phyloP scores from a whole-genome alignment of 2,329 filamentous ascomycete species.

The Cephalotrichum gorgonifer region DNA sequence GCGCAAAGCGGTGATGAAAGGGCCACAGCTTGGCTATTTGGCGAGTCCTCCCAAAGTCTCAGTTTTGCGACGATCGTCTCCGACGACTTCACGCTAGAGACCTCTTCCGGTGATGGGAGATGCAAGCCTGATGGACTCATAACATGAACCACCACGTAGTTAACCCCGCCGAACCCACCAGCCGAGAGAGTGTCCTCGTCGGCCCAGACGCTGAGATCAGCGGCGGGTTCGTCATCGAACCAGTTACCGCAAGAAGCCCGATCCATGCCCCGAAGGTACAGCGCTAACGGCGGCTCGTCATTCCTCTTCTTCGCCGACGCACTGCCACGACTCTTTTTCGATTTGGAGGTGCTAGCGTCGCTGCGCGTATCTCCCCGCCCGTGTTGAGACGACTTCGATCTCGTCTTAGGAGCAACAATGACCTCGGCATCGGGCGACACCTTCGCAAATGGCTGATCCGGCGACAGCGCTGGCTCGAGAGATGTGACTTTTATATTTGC shows the following conservation, averaged over 20 bases:
- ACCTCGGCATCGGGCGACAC: slow-evolving; percentile 92
- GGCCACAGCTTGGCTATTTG: slow-evolving; percentile 68
- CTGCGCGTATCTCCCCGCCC: slow-evolving; percentile 59
- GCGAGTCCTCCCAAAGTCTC: slow-evolving; percentile 73
- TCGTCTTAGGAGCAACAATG: slow-evolving; percentile 88
- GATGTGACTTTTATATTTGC: slow-evolving; percentile 83
- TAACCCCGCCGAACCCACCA: slow-evolving; percentile 64
- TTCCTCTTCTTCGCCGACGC: slow-evolving; percentile 42
- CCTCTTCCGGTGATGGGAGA: slow-evolving; percentile 57
- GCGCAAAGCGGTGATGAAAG: slow-evolving; percentile 70
- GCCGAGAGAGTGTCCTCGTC: slow-evolving; percentile 66
- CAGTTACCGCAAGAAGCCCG: slow-evolving; percentile 58
- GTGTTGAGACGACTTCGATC: slow-evolving; percentile 53
- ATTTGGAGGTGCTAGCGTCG: slow-evolving; percentile 67
- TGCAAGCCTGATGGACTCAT: slow-evolving; percentile 72
- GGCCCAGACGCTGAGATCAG: slow-evolving; percentile 67
- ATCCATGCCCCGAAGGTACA: slow-evolving; percentile 77
- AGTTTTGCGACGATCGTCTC: slow-evolving; percentile 68
- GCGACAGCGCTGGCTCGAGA: slow-evolving; percentile 62
- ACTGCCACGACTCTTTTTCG: slow-evolving; percentile 68
- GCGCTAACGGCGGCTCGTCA: slow-evolving; percentile 54
- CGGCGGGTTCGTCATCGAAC: slow-evolving; percentile 59
- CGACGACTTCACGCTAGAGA: slow-evolving; percentile 38
- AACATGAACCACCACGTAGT: slow-evolving; percentile 76
- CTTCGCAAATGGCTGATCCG: slow-evolving; percentile 72